Evolutionary conservation across 2,329 filamentous ascomycete genomes (phyloP), one percentile per base, ranked within the genome.

Genomic region (Plectosphaerella sp.): DNA sequence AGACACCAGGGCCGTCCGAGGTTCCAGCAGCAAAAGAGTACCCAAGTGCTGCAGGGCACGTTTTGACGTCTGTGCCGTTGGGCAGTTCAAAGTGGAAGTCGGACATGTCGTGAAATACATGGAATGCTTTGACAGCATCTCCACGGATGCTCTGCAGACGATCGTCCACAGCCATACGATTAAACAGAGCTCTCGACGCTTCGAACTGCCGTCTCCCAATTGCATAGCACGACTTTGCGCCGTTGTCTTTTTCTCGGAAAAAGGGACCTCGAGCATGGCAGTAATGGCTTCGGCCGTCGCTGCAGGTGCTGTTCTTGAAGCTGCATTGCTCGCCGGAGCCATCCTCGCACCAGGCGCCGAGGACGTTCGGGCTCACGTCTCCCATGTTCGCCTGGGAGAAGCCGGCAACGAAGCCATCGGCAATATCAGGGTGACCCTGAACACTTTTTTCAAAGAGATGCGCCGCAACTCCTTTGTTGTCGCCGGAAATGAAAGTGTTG

Each of bases 361-460:
- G 76, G 0, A 89, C 80, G 61, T 96, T 96, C 10, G 92, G 92
- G 1, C 86, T 88, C 1, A 90, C 94, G 62, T 97, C 92, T 22
- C 91, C 92, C 50, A 96, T 90, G 62, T 90, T 96, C 25, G 91
- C 83, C 67, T 96, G 91, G 1, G 90, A 94, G 70, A 96, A 97
- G 11, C 91, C 92, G 3, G 91, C 91, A 1, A 96, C 88, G 60
- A 95, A 96, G 11, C 78, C 79, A 1, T 81, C 74, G 0, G 82
- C 77, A 45, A 82, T 84, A 11, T 72, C 74, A 3, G 70, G 63
- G 25, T 79, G 73, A 5, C 72, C 72, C 41, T 72, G 69, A 52
- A 88, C 79, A 42, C 81, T 81, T 60, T 89, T 82, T 67, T 97
- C 92, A 57, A 96, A 88, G 6, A 96, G 75, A 60, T 87, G 83